Evolutionary conservation across 345 rosid species (phyloP).

Genomic region (Populus tremula): DNA sequence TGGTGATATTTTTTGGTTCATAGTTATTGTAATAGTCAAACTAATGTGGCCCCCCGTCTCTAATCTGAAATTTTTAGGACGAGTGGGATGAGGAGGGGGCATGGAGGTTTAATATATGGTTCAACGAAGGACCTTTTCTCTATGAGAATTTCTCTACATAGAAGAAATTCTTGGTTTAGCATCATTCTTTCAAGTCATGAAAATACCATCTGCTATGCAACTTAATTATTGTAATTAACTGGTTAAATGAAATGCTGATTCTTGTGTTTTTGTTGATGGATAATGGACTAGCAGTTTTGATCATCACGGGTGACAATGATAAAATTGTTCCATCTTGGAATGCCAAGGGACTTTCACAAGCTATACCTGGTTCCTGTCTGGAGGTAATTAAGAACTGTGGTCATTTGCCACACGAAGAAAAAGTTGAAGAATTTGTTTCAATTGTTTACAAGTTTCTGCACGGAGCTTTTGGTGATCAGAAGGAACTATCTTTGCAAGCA

Average conservation of each 20-base stretch:
- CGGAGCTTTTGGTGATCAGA: conserved; percentile 41
- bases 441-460: conserved; percentile 61
- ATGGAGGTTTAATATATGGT: not conserved
- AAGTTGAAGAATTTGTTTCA: conserved; percentile 71
- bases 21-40: not conserved
- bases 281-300: conserved; percentile 45
- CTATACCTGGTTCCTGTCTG: conserved; percentile 64
- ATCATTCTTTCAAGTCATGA: not conserved
- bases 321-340: conserved; percentile 90
- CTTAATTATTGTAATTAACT: not conserved
- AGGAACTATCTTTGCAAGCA: conserved; percentile 27
- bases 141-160: not conserved
- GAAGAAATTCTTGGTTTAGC: not conserved
- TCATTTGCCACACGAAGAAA: conserved; percentile 89
- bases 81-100: not conserved
- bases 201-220: not conserved
- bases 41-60: not conserved
- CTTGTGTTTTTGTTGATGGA: conserved; percentile 9
- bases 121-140: not conserved
- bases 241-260: conserved; percentile 1
- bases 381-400: conserved; percentile 78
- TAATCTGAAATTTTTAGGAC: not conserved
- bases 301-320: conserved; percentile 77
- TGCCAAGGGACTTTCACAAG: conserved; percentile 62
- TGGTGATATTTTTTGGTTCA: not conserved